phyloP scores from a whole-genome alignment of 768 basidiomycete genomes.

The Mycena haematopus region DNA sequence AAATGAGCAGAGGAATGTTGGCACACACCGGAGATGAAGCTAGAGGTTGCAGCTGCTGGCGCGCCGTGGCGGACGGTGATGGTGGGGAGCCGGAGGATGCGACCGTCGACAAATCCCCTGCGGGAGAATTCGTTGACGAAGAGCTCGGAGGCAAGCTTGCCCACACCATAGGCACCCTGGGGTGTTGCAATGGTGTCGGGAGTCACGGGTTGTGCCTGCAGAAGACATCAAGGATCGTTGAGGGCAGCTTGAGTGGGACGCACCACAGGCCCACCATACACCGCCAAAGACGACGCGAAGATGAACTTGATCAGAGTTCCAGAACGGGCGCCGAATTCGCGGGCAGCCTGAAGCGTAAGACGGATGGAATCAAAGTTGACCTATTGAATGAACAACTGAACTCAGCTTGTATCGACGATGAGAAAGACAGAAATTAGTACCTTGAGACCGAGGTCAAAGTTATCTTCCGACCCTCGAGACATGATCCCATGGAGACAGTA shows the following conservation, averaged over 20 bases:
- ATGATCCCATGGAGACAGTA: conserved; percentile 66
- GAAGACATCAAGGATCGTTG: background rate
- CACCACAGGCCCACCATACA: conserved; percentile 62
- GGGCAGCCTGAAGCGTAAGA: conserved; percentile 45
- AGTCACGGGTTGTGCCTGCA: conserved; percentile 50
- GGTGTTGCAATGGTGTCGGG: conserved; percentile 59
- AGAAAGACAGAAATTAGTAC: conserved; percentile 30
- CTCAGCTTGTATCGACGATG: background rate
- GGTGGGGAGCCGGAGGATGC: conserved; percentile 65
- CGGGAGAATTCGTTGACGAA: conserved; percentile 66
- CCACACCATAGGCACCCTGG: conserved; percentile 63
- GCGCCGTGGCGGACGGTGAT: conserved; percentile 62
- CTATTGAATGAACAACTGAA: conserved; percentile 32
- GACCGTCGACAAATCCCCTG: conserved; percentile 62
- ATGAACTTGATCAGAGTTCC: conserved; percentile 53
- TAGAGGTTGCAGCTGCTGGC: conserved; percentile 59
- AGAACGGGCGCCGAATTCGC: conserved; percentile 33
- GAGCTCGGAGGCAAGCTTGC: conserved; percentile 60
- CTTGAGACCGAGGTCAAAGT: conserved; percentile 62
- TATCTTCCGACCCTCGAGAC: conserved; percentile 66
- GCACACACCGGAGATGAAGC: conserved; percentile 60
- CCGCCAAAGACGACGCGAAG: conserved; percentile 64
- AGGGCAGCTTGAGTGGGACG: background rate
- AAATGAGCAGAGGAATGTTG: background rate
- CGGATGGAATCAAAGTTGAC: conserved; percentile 67